phyloP scores from a whole-genome alignment of 2,329 filamentous ascomycete genomes.

The Fusarium subtropicale region DNA sequence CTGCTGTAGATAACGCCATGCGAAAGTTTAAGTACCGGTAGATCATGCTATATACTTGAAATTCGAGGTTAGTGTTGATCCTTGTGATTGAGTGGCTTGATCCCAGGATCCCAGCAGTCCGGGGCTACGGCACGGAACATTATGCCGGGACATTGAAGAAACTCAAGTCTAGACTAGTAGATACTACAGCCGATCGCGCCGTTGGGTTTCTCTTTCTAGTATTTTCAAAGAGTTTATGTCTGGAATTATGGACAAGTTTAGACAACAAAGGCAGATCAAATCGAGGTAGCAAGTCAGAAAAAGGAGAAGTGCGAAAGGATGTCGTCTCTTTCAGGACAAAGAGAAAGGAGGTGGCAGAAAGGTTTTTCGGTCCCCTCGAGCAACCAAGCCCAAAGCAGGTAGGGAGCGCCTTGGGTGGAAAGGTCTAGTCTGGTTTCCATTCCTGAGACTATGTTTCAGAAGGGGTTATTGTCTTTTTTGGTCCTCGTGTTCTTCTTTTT shows the following conservation, averaged over 20 bases:
- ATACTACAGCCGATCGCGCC: not conserved
- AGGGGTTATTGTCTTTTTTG: slow-evolving; percentile 12
- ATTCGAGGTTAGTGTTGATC: slow-evolving; percentile 12
- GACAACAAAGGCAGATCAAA: not conserved
- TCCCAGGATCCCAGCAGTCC: not conserved
- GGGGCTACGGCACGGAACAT: slow-evolving; percentile 14
- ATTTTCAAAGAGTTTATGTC: not conserved
- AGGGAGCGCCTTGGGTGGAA: slow-evolving; percentile 11
- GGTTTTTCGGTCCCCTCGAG: not conserved
- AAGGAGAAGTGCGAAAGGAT: not conserved
- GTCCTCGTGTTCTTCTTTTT: not conserved
- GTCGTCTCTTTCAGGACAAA: slow-evolving; percentile 11
- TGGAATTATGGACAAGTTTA: not conserved
- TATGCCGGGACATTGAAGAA: not conserved
- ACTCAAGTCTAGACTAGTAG: not conserved
- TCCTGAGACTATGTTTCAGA: slow-evolving; percentile 37
- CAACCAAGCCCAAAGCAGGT: slow-evolving; percentile 8
- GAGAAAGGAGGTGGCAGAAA: slow-evolving; percentile 30
- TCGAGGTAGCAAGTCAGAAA: not conserved
- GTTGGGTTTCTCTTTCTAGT: not conserved
- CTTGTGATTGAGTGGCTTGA: slow-evolving; percentile 7
- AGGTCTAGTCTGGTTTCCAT: slow-evolving; percentile 23
- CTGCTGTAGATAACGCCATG: slow-evolving; percentile 1
- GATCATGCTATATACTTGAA: not conserved
- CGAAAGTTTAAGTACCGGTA: slow-evolving; percentile 11